Conservation (phyloP, 2,329 filamentous ascomycete species). For the Fonsecaea pugnacius region DNA sequence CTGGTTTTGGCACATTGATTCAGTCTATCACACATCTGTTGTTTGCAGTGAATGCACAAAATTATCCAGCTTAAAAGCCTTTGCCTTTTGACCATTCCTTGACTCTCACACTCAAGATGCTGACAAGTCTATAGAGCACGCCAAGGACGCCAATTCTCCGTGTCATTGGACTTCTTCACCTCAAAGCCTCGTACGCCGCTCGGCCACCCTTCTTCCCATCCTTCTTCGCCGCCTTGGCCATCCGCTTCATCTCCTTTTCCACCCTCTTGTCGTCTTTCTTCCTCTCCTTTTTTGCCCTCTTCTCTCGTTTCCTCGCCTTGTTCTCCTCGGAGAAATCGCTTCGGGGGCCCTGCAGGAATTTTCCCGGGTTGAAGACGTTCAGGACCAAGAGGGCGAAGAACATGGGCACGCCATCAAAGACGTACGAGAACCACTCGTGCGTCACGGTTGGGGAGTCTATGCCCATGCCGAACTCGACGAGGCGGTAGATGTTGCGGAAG, state of each 20-base stretch:
- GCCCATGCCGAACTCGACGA: constrained; percentile 64
- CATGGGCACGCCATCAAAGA: constrained; percentile 49
- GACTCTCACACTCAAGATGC: background rate
- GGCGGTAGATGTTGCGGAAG: constrained; percentile 61
- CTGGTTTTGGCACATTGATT: background rate
- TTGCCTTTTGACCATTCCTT: background rate
- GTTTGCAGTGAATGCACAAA: background rate
- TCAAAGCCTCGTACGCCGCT: background rate
- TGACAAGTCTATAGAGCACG: background rate
- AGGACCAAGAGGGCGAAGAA: constrained; percentile 44
- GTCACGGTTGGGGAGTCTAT: constrained; percentile 48
- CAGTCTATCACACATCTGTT: background rate
- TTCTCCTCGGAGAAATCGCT: constrained; percentile 53
- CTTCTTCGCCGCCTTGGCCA: background rate
- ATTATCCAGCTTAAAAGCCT: background rate
- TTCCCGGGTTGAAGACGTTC: constrained; percentile 47
- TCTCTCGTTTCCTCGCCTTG: constrained; percentile 47
- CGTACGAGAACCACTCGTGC: constrained; percentile 46
- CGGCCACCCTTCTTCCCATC: background rate
- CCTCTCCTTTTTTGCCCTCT: constrained; percentile 42
- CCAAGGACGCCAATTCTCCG: background rate
- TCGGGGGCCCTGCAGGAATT: constrained; percentile 49
- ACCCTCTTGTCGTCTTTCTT: constrained; percentile 40
- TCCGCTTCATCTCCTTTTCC: constrained; percentile 29
- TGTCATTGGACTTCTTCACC: background rate